Evolutionary conservation across 768 basidiomycete genomes (phyloP).

Genomic region (Clavaria fumosa): DNA sequence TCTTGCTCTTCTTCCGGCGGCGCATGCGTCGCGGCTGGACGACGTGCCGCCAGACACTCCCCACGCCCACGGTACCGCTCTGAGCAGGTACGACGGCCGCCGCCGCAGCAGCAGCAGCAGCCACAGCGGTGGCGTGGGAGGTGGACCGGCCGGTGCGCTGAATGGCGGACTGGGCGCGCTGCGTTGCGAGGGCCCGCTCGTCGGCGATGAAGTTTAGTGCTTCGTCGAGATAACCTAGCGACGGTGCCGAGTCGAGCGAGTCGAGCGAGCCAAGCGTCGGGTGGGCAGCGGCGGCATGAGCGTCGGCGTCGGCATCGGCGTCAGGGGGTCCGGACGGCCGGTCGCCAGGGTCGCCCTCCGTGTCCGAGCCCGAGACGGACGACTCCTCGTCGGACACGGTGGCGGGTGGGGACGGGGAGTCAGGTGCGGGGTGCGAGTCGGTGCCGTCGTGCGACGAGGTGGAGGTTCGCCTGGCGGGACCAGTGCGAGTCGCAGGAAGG

Average conservation of each 20-base stretch:
- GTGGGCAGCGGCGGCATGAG: slow-evolving; percentile 3
- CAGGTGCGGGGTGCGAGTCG: slow-evolving; percentile 1
- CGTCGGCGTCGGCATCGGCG: slow-evolving; percentile 4
- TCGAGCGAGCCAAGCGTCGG: slow-evolving; percentile 7
- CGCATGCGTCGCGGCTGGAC: slow-evolving; percentile 23
- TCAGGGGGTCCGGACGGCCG: no score
- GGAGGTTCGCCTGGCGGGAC: slow-evolving; percentile 1
- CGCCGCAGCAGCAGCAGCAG: slow-evolving; percentile 1
- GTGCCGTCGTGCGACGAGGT: slow-evolving; percentile 5
- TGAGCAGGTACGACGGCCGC: no score
- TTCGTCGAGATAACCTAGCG: slow-evolving; percentile 56
- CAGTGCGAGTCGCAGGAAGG: slow-evolving; percentile 2
- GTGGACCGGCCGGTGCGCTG: slow-evolving; percentile 31
- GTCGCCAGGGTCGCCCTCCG: slow-evolving; percentile 8
- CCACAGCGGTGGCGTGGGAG: slow-evolving; percentile 19
- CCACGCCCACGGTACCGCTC: no score
- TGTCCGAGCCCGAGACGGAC: slow-evolving; percentile 5
- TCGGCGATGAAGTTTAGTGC: slow-evolving; percentile 63
- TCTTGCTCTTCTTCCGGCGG: slow-evolving; percentile 22
- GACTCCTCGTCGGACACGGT: slow-evolving; percentile 1
- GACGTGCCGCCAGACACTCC: slow-evolving; percentile 1
- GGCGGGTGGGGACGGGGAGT: not conserved
- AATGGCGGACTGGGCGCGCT: slow-evolving; percentile 36
- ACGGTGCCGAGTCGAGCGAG: slow-evolving; percentile 24
- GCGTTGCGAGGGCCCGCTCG: slow-evolving; percentile 44